These are phyloP conservation scores for Salix suchowensis DNA, from an alignment of 345 rosid genomes.

Conservation along the genomic window DNA sequence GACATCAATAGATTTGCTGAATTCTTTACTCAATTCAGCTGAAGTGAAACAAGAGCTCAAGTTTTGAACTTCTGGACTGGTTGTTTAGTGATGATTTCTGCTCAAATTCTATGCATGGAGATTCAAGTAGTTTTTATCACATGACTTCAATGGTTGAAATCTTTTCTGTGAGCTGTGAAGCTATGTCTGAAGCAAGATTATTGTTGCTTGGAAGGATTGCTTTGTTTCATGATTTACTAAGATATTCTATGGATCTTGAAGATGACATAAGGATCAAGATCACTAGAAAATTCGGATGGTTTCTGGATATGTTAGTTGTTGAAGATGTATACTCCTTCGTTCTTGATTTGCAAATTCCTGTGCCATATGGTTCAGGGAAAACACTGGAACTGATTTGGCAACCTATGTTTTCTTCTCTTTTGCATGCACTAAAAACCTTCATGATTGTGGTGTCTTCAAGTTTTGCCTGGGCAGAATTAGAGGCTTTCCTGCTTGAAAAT, in stretches of 20 bases:
- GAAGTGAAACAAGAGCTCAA: conserved; percentile 48
- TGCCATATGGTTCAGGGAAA: conserved; percentile 50
- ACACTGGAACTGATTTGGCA: conserved; percentile 54
- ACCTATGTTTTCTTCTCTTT: conserved; percentile 52
- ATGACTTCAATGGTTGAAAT: conserved; percentile 40
- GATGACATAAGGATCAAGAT: conserved; percentile 47
- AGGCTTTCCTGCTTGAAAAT: conserved; percentile 62
- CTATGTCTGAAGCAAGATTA: conserved; percentile 28
- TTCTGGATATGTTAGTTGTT: conserved; percentile 46
- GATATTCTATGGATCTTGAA: conserved; percentile 45
- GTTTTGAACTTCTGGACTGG: conserved; percentile 56
- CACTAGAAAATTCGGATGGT: conserved; percentile 60
- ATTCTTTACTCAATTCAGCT: conserved; percentile 54
- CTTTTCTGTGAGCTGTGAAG: conserved; percentile 41
- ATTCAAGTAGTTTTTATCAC: conserved; percentile 20
- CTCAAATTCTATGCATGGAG: conserved; percentile 23
- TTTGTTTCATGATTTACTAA: conserved; percentile 51
- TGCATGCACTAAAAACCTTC: conserved; percentile 67
- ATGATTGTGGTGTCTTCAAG: conserved; percentile 58
- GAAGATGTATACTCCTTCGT: conserved; percentile 61
- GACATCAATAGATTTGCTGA: conserved; percentile 54
- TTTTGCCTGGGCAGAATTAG: conserved; percentile 60
- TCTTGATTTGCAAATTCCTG: conserved; percentile 62
- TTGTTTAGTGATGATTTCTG: conserved; percentile 41
- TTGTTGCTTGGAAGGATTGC: conserved; percentile 51